Base-by-base conservation (phyloP, 305 asterid species). In the Plantago lanceolata region DNA sequence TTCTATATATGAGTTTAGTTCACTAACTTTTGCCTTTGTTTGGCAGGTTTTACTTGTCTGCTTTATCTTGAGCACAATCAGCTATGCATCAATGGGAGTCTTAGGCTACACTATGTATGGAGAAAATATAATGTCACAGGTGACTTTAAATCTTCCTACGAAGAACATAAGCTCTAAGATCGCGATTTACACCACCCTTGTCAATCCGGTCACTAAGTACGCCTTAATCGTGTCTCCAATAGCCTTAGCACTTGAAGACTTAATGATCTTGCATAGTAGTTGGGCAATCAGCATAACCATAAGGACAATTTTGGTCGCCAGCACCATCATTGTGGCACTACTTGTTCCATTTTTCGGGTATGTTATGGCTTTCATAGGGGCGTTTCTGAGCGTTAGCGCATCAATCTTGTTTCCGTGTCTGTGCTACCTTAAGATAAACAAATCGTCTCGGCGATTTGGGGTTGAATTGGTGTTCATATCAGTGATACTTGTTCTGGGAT, bases 111-210 rank as follows among this genome's bases (percentile, higher is more conserved):
- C 65, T 15, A 68, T 72, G 77, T 76, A 48, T 15, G 75, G 73
- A 6, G 40, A 69, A 26, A 57, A 62, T 44, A 19, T 77, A 47
- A 40, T 63, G 69, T 79, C 89, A 2, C 87, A 81, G 65, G 54
- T 85, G 5, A 81, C 93, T 0, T 37, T 85, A 63, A 85, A 83
- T 67, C 87, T 83, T 43, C 85, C 93, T 0, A 56, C 63, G 0
- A 13, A 51, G 16, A 35, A 24, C 6, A 18, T 72, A 21, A 57
- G 68, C 67, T 65, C 78, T 0, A 62, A 72, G 40, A 49, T 85
- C 0, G 87, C 87, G 0, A 85, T 83, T 53, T 79, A 79, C 45
- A 70, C 82, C 0, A 83, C 84, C 2, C 21, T 82, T 0, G 51
- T 79, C 29, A 81, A 54, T 48, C 83, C 87, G 5, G 48, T 82